Evolutionary conservation across 2,329 filamentous ascomycete species (phyloP), one percentile per base, ranked within the genome.

Genomic region (Cryoendolithus antarcticus): DNA sequence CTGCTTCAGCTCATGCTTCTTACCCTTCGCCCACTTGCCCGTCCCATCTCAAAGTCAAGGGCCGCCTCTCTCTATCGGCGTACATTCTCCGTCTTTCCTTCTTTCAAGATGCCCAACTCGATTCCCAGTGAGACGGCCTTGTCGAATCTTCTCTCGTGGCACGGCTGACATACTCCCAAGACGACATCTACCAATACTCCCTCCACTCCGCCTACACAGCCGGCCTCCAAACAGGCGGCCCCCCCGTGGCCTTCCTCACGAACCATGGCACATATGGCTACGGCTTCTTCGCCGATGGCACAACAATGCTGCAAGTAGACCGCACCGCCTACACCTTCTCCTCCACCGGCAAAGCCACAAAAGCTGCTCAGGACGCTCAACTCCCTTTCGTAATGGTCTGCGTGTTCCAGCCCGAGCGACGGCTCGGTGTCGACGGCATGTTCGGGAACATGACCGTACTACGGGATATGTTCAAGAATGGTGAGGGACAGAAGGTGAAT

Each of bases 111-210:
- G n/a, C n/a, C n/a, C n/a, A n/a, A n/a, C n/a, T n/a, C n/a, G n/a
- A n/a, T n/a, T n/a, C n/a, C n/a, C n/a, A n/a, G n/a, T n/a, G n/a
- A n/a, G n/a, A n/a, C n/a, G n/a, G n/a, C n/a, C n/a, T n/a, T n/a
- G n/a, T n/a, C n/a, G n/a, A n/a, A n/a, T n/a, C n/a, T n/a, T n/a
- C n/a, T n/a, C n/a, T n/a, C n/a, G n/a, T n/a, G n/a, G n/a, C n/a
- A n/a, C n/a, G n/a, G n/a, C n/a, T n/a, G n/a, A n/a, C n/a, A n/a
- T n/a, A n/a, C n/a, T n/a, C n/a, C n/a, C n/a, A n/a, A n/a, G n/a
- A n/a, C n/a, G n/a, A 35, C 34, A 24, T 41, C 12, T 37, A 41
- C 30, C 39, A 41, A 35, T 41, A 37, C 39, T 41, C 39, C 21
- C 21, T 35, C 12, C 34, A 37, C 34, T 13, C 21, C 13, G 34